Evolutionary conservation across 1,284 basidiomycete species (phyloP), one percentile per base, ranked within the genome.

Genomic region (Chalciporus sp.): DNA sequence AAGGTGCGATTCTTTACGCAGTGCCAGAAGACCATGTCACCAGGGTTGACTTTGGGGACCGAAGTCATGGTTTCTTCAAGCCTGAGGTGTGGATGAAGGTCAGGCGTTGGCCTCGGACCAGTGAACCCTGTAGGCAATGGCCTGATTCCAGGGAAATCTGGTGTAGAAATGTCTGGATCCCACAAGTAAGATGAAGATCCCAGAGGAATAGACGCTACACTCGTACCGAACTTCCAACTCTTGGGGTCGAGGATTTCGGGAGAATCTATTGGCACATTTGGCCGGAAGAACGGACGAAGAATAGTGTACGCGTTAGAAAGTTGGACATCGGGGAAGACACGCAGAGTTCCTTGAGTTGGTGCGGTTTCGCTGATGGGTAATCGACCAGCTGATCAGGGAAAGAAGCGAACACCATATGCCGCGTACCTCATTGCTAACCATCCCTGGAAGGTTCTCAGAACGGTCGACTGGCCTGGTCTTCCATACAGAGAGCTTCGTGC

Each of bases 11-110:
- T n/a, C n/a, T n/a, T n/a, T n/a, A n/a, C n/a, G 62, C 86, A 90
- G 67, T 94, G 92, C 92, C 92, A 94, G 74, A 92, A 92, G 1
- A 92, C 90, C 67, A 87, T 84, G 65, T 94, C 92, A 2, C 92
- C 93, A 0, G 92, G 91, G 37, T 77, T 74, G 9, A 93, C 90
- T 55, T 77, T 79, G 0, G 90, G 89, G 9, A 90, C 76, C 3
- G 88, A 85, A 3, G 84, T 82, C 88, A 94, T 93, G 1, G 85
- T 87, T 53, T 82, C 70, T 3, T 82, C 79, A 1, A 95, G 78
- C 49, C 77, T 73, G 42, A 95, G 73, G 66, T 95, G 84, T 23
- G 87, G 87, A 63, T 90, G 87, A 5, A 74, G 68, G 42, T 68
- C 68, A 2, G 77, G 69, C 11, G 78, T 84, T 2, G 84, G 82